Base-by-base conservation (phyloP, 352 stramenopile genomes). In the Phytopythium sindhum region DNA sequence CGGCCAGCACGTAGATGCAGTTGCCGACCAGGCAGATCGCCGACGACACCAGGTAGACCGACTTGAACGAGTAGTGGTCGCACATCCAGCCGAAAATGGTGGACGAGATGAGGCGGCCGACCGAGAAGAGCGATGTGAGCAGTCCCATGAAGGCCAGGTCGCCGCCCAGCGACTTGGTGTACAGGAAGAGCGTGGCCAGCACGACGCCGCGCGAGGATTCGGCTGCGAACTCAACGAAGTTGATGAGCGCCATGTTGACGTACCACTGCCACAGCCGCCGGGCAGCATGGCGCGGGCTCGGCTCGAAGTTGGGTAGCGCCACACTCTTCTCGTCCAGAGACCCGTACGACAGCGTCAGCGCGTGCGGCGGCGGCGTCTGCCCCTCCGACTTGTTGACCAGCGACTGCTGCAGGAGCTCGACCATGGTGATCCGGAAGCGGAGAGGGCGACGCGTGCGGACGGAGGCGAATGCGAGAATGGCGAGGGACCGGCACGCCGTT, bases 11-110 rank as follows among this genome's bases (percentile, higher is more conserved):
- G n/a, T 91, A 93, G 57, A 88, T 83, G 54, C 91, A n/a, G 69
- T 93, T 93, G 47, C 85, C 85, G 10, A 86, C 21, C 11, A 93
- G 61, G 52, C 85, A 90, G 24, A 93, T 88, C 9, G 35, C 69
- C 42, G 85, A 91, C n/a, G 85, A 91, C 52, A 89, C 75, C 39
- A 93, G 63, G 57, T 93, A 93, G 21, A 93, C 85, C 33, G 74
- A 88, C 66, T 82, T 84, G 66, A 91, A 93, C 57, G 85, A 85
- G 69, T 89, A 92, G 54, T 60, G 81, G 56, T 93, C 85, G 71
- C 85, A 91, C 77, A 93, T 90, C 85, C 85, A 93, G 64, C 85
- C 85, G 52, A 93, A 91, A 28, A 91, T 63, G 1, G 78, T 90
- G 48, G 83, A 93, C 53, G 85, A 93, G 61, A 93, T 89, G 56